Evolutionary conservation across 306 rosid genomes (phyloP).

Genomic region (Begonia loranthoides): DNA sequence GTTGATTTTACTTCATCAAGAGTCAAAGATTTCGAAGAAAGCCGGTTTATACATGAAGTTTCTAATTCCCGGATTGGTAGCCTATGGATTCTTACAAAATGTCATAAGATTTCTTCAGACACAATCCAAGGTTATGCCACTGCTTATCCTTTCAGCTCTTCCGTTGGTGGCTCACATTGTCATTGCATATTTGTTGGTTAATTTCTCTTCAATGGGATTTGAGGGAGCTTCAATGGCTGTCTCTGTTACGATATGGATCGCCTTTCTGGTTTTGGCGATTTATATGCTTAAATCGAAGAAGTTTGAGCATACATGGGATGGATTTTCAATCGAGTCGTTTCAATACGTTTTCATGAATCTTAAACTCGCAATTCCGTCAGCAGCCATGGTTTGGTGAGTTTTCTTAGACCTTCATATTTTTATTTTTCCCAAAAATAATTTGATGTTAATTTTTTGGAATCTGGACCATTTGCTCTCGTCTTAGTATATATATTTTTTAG

Average conservation of each 20-base stretch:
- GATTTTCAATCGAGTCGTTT: slow-evolving; percentile 45
- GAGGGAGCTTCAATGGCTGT: slow-evolving; percentile 55
- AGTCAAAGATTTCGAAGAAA: slow-evolving; percentile 33
- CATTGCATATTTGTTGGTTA: slow-evolving; percentile 40
- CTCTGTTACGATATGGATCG: slow-evolving; percentile 51
- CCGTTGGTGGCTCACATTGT: slow-evolving; percentile 33
- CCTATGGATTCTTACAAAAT: slow-evolving; percentile 55
- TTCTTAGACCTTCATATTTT: background rate
- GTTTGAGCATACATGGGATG: slow-evolving; percentile 54
- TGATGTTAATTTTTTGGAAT: too few relatives aligned
- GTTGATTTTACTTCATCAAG: slow-evolving; percentile 49
- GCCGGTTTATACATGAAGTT: slow-evolving; percentile 46
- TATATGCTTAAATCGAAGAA: slow-evolving; percentile 29
- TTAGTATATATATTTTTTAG: too few relatives aligned
- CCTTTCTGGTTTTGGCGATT: slow-evolving; percentile 22
- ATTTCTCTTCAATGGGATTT: slow-evolving; percentile 30
- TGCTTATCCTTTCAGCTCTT: slow-evolving; percentile 32
- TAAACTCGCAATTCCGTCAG: slow-evolving; percentile 66
- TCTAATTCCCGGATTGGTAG: slow-evolving; percentile 56
- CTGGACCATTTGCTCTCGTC: too few relatives aligned
- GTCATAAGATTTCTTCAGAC: slow-evolving; percentile 61
- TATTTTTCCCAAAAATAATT: background rate
- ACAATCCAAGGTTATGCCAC: slow-evolving; percentile 49
- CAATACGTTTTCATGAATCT: slow-evolving; percentile 23
- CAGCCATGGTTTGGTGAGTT: slow-evolving; percentile 69